Conservation (phyloP, 2,329 filamentous ascomycete species). For the Phyllosticta ampelicida region DNA sequence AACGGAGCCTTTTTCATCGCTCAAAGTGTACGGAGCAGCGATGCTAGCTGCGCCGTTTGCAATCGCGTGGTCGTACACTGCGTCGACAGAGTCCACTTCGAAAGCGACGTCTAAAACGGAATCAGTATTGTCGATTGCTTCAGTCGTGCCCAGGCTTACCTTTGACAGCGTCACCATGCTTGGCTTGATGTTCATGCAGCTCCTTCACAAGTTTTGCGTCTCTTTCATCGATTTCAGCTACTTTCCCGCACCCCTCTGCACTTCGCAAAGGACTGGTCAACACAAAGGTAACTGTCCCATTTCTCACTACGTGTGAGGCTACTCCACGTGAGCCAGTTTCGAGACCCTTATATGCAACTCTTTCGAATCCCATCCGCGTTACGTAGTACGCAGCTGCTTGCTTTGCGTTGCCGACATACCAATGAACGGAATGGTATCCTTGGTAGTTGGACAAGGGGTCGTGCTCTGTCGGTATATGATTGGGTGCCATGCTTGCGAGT, state of each 20-base stretch:
- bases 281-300: constrained; percentile 68
- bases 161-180: constrained; percentile 87
- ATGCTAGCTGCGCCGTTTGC: constrained; percentile 52
- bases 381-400: constrained; percentile 86
- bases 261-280: constrained; percentile 68
- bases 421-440: constrained; percentile 87
- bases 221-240: constrained; percentile 27
- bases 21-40: constrained; percentile 43
- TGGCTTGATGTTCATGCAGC: constrained; percentile 72
- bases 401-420: constrained; percentile 96
- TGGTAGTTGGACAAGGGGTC: constrained; percentile 42
- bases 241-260: constrained; percentile 20
- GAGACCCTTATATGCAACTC: constrained; percentile 73
- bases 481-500: constrained; percentile 5
- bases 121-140: not conserved
- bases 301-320: constrained; percentile 74
- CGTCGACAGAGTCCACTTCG: constrained; percentile 80
- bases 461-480: not conserved
- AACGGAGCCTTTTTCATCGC: constrained; percentile 56
- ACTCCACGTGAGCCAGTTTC: constrained; percentile 76
- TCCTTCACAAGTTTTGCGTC: constrained; percentile 59
- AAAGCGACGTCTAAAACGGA: constrained; percentile 63
- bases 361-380: constrained; percentile 74
- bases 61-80: constrained; percentile 66
- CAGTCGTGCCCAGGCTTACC: constrained; percentile 15